Percentiles rank a stretch among this genome's conserved stretches.
Conservation (phyloP, 345 rosid species). For the Tarenaya hassleriana region DNA sequence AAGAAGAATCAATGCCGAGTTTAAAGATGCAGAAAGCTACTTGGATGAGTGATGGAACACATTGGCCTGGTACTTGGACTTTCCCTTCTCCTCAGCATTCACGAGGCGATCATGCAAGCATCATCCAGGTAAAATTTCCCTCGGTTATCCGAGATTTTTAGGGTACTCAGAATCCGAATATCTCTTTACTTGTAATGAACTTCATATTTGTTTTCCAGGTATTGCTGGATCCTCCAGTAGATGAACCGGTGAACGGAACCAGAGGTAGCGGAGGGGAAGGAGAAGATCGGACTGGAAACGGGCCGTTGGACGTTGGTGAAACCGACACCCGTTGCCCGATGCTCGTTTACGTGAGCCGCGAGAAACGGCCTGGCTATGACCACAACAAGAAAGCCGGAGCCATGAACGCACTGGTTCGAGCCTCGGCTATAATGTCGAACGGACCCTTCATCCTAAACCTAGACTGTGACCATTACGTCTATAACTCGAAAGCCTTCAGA, state of each 20-base stretch:
- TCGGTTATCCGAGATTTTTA: too few relatives aligned
- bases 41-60: slow-evolving; percentile 82
- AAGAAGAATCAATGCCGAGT: slow-evolving; percentile 39
- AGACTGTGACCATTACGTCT: slow-evolving; percentile 77
- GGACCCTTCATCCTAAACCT: slow-evolving; percentile 84
- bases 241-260: slow-evolving; percentile 37
- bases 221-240: slow-evolving; percentile 64
- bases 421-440: slow-evolving; percentile 83
- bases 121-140: slow-evolving; percentile 81
- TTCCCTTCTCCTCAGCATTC: slow-evolving; percentile 50
- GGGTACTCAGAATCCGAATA: too few relatives aligned
- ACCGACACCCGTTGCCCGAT: slow-evolving; percentile 75
- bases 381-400: slow-evolving; percentile 95
- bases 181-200: too few relatives aligned
- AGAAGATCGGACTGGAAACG: slow-evolving; percentile 16
- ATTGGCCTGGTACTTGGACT: slow-evolving; percentile 85
- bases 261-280: background rate
- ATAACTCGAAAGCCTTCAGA: slow-evolving; percentile 60
- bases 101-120: slow-evolving; percentile 73
- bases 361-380: slow-evolving; percentile 82
- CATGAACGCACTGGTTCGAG: slow-evolving; percentile 78
- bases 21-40: slow-evolving; percentile 69
- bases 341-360: slow-evolving; percentile 75
- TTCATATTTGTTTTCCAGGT: slow-evolving; percentile 30
- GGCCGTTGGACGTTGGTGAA: slow-evolving; percentile 38